A percentile compares a stretch with the other conserved stretches of the same genome.
These are phyloP conservation scores for Phialophora macrospora DNA, from an alignment of 2,329 filamentous ascomycete genomes.

Conservation along the genomic window DNA sequence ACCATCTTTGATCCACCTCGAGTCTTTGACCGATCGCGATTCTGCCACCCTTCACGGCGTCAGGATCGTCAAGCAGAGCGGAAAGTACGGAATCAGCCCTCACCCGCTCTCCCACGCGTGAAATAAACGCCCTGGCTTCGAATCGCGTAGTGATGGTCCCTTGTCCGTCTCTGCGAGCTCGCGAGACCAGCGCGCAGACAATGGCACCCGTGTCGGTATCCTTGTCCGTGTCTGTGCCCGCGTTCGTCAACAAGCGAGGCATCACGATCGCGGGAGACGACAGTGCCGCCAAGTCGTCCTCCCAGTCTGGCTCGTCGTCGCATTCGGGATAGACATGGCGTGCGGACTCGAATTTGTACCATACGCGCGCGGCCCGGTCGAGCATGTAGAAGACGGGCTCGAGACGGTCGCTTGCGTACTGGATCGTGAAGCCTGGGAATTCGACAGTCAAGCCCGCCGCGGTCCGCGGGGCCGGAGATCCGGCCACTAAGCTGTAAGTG, in stretches of 20 bases:
- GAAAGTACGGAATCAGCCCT: neutral
- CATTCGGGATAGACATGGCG: constrained; percentile 2
- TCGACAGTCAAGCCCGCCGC: no score
- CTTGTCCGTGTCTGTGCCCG: neutral
- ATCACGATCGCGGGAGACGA: neutral
- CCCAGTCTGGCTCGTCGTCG: constrained; percentile 11
- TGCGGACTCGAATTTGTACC: constrained; percentile 6
- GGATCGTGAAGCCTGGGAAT: no score
- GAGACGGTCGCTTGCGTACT: no score
- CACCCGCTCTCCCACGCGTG: neutral
- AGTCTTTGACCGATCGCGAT: neutral
- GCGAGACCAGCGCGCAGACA: neutral
- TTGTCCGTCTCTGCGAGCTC: neutral
- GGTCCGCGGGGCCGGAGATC: neutral
- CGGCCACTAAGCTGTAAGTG: neutral
- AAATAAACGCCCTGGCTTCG: neutral
- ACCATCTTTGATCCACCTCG: neutral
- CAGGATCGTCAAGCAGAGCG: neutral
- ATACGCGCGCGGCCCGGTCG: neutral
- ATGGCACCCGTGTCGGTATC: neutral
- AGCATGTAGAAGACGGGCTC: no score
- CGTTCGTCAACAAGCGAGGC: neutral
- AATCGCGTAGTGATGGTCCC: neutral
- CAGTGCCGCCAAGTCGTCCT: neutral
- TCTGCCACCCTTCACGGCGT: neutral